A percentile compares a stretch with the other conserved stretches of the same genome.
phyloP scores from a whole-genome alignment of 2,329 filamentous ascomycete species.

The Metarhizium sp. region DNA sequence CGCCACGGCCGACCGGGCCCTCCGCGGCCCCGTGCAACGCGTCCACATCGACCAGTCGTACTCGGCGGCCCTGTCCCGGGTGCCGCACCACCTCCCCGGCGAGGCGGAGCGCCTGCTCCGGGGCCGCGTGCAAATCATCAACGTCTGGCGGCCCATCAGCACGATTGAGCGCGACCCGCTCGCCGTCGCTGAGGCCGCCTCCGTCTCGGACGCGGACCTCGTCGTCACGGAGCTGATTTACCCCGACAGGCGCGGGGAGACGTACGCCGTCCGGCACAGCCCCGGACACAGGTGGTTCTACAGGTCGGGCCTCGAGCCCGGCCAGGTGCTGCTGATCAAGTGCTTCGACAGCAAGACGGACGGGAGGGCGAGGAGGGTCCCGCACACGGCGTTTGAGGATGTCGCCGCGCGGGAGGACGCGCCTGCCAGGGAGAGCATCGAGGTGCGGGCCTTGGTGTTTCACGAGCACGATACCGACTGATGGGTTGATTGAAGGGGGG shows the following conservation, averaged over 20 bases:
- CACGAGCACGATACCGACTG: constrained; percentile 1
- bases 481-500: too few species aligned
- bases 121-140: constrained; percentile 42
- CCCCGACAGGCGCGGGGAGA: constrained; percentile 40
- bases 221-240: constrained; percentile 40
- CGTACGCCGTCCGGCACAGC: constrained; percentile 33
- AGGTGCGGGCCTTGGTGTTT: constrained; percentile 45
- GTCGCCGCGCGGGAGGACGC: constrained; percentile 24
- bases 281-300: constrained; percentile 42
- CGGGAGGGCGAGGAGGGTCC: constrained; percentile 40
- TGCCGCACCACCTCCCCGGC: constrained; percentile 30
- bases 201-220: constrained; percentile 40
- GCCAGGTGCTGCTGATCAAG: constrained; percentile 50
- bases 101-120: constrained; percentile 32
- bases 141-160: constrained; percentile 42
- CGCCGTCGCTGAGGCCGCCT: constrained; percentile 39
- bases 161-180: constrained; percentile 44
- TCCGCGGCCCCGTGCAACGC: constrained; percentile 29
- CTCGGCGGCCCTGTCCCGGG: constrained; percentile 30
- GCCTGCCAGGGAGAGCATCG: constrained; percentile 50
- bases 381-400: constrained; percentile 47
- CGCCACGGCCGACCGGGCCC: constrained; percentile 38
- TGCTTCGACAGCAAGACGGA: constrained; percentile 51
- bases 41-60: constrained; percentile 51
- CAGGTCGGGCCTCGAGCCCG: constrained; percentile 37